Base-by-base conservation (phyloP, 1,284 basidiomycete species). In the Ustilago trichophora region DNA sequence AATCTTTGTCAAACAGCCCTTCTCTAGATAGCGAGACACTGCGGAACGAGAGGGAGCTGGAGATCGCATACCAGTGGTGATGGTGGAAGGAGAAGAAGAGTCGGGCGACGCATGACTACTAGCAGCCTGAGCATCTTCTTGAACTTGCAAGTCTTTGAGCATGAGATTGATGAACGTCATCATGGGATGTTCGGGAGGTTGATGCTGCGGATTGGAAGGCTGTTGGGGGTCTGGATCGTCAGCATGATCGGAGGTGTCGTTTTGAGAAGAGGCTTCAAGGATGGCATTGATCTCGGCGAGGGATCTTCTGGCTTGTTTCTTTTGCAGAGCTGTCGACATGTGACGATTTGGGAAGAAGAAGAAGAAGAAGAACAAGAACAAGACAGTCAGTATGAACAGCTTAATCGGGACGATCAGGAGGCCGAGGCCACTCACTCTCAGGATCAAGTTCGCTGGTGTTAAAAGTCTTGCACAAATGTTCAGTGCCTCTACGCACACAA, bases 401-500 rank as follows among this genome's bases (percentile, higher is more conserved):
- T 11, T 6, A 26, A 19, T 21, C 19, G 35, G n/a, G 32, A 34
- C 13, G 26, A 32, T 21, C 27, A 18, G n/a, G n/a, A n/a, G n/a
- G n/a, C n/a, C n/a, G n/a, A n/a, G n/a, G n/a, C 13, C 4, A 59
- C 67, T 50, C n/a, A 70, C 67, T 59, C 31, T 70, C 49, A 6
- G 57, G 53, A 50, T 71, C 62, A 6, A 71, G 51, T 31, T 66
- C 53, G 35, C 60, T 65, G n/a, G 67, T 71, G 42, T 51, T 54
- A 49, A 71, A 71, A 11, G 67, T 71, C 25, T 71, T 71, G 57
- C 67, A 71, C 15, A 71, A 62, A 26, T 71, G 67, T 29, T 66
- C 45, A 16, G 63, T 62, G 15, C 67, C 62, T 21, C 67, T 53
- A 3, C 62, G 52, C 4, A 51, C 24, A 34, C 67, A 71, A 2